phyloP scores from a whole-genome alignment of 208 protist species.

The Blechomonas ayalai region DNA sequence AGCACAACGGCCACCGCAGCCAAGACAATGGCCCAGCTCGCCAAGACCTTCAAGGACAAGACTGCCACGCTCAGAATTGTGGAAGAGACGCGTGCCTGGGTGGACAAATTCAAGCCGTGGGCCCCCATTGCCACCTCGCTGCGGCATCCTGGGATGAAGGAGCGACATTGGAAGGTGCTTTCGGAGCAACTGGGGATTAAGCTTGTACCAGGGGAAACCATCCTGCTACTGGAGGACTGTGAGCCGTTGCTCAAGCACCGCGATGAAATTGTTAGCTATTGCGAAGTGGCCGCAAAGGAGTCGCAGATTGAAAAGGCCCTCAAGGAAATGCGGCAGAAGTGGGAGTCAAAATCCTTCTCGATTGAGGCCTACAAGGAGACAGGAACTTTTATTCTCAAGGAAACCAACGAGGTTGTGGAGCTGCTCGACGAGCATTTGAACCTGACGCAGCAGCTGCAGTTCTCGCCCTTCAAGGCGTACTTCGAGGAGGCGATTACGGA shows the following conservation, averaged over 20 bases:
- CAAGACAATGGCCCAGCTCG: constrained; percentile 87
- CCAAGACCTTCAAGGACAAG: constrained; percentile 93
- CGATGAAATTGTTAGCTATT: constrained; percentile 88
- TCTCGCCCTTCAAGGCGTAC: constrained; percentile 95
- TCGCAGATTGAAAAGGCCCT: constrained; percentile 94
- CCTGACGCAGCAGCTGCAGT: constrained; percentile 94
- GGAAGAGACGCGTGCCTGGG: constrained; percentile 68
- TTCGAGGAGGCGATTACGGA: constrained; percentile 92
- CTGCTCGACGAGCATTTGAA: constrained; percentile 95
- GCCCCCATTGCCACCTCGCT: constrained; percentile 93
- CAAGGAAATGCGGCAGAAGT: constrained; percentile 95
- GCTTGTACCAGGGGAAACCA: constrained; percentile 83
- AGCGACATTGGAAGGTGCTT: constrained; percentile 93
- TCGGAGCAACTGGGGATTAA: constrained; percentile 84
- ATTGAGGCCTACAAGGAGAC: constrained; percentile 92
- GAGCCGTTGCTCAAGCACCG: constrained; percentile 74
- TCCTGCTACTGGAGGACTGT: constrained; percentile 84
- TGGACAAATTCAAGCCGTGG: constrained; percentile 94
- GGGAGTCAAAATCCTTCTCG: constrained; percentile 87
- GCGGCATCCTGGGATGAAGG: constrained; percentile 95
- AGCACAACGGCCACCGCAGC: constrained; percentile 63
- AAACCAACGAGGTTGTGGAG: constrained; percentile 89
- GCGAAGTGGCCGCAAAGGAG: constrained; percentile 96
- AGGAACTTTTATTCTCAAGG: constrained; percentile 93
- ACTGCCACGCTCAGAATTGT: constrained; percentile 86